Evolutionary conservation across 257 asterid species (phyloP).

Genomic region (Anisodus acutangulus): DNA sequence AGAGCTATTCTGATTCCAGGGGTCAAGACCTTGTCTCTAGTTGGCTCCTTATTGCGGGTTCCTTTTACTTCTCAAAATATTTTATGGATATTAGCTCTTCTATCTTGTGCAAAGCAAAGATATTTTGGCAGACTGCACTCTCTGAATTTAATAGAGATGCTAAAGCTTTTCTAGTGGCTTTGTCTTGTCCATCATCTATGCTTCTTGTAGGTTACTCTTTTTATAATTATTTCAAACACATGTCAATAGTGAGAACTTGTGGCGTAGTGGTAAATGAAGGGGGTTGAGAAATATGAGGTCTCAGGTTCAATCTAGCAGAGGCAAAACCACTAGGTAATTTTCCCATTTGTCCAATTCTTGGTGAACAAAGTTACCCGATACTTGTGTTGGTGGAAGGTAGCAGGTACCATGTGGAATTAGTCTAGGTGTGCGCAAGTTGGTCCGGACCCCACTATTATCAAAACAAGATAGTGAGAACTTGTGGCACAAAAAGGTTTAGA

Average conservation of each 20-base stretch:
- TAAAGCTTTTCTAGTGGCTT: slow-evolving; percentile 10
- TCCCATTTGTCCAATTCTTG: too few species aligned
- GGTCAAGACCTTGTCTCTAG: not conserved
- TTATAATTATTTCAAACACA: not conserved
- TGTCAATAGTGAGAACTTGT: too few species aligned
- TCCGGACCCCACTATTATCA: not conserved
- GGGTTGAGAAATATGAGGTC: too few species aligned
- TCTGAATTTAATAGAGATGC: not conserved
- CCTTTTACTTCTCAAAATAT: not conserved
- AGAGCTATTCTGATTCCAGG: not conserved
- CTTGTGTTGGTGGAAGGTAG: too few species aligned
- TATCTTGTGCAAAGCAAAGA: not conserved
- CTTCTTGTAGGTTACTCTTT: not conserved
- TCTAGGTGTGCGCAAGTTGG: too few species aligned
- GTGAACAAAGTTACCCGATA: too few species aligned
- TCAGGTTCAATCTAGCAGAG: too few species aligned
- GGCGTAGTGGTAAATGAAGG: too few species aligned
- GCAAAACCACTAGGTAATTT: too few species aligned
- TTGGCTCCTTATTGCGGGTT: not conserved
- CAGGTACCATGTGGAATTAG: too few species aligned
- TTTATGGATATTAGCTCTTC: not conserved
- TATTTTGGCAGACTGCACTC: not conserved
- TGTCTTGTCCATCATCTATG: not conserved
- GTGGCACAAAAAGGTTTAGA: not conserved
- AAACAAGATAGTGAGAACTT: not conserved